Percentiles rank a stretch among this genome's conserved stretches.
Conservation (phyloP, 345 rosid genomes). For the Pistacia vera region DNA sequence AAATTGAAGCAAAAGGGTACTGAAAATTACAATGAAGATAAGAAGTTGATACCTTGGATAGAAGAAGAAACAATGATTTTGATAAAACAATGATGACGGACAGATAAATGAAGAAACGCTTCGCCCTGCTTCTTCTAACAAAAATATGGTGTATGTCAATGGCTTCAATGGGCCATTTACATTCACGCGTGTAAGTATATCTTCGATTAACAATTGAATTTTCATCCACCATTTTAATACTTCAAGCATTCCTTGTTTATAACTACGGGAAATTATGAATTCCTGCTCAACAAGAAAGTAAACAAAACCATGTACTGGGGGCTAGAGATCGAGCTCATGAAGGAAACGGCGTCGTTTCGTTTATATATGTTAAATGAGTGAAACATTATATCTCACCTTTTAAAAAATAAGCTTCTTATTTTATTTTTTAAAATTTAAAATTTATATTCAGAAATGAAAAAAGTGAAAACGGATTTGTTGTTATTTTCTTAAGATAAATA, state of each 20-base stretch:
- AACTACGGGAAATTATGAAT: not conserved
- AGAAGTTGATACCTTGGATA: conserved; percentile 47
- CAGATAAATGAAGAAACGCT: conserved; percentile 34
- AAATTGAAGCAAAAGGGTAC: conserved; percentile 6
- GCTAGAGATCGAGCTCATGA: not conserved
- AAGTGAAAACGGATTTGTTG: too few species aligned
- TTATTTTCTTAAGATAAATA: too few species aligned
- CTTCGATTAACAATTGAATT: conserved; percentile 37
- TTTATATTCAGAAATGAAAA: too few species aligned
- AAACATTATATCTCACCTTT: too few species aligned
- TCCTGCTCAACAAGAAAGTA: too few species aligned
- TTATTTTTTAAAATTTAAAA: too few species aligned
- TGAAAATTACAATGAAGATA: not conserved
- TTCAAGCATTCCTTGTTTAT: conserved; percentile 13
- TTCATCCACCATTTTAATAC: conserved; percentile 38
- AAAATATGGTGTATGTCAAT: conserved; percentile 62
- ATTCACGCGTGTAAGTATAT: conserved; percentile 47
- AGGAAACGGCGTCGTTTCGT: not conserved
- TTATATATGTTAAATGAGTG: too few species aligned
- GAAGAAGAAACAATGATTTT: conserved; percentile 33
- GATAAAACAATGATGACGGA: conserved; percentile 37
- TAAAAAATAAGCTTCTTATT: too few species aligned
- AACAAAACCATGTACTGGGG: not conserved
- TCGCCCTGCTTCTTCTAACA: conserved; percentile 42
- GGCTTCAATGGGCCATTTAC: conserved; percentile 43